phyloP scores from a whole-genome alignment of 495 filamentous ascomycete species.

The Trichoderma asperelloides region DNA sequence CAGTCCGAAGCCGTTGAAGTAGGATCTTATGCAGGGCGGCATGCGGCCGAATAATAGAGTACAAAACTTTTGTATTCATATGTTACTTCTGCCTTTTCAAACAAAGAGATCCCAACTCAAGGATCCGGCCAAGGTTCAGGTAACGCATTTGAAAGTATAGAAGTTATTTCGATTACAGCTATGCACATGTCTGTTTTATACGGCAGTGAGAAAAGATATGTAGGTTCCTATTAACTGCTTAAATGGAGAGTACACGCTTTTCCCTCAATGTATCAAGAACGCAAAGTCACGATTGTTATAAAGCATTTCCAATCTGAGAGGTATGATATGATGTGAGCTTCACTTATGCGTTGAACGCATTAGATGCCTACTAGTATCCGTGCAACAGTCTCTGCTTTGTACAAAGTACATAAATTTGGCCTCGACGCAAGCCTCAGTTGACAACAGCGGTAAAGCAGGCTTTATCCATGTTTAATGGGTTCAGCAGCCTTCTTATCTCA shows the following conservation, averaged over 20 bases:
- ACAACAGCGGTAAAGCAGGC: background rate
- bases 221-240: too few relatives aligned
- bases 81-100: too few relatives aligned
- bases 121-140: too few relatives aligned
- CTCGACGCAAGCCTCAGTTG: background rate
- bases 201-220: too few relatives aligned
- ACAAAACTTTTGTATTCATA: background rate
- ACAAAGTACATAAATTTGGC: background rate
- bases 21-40: background rate
- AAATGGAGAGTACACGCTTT: too few relatives aligned
- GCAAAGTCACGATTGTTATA: too few relatives aligned
- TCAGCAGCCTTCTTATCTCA: background rate
- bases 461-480: background rate
- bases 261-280: too few relatives aligned
- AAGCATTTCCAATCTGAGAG: background rate
- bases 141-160: too few relatives aligned
- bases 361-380: background rate
- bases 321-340: background rate
- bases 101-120: too few relatives aligned
- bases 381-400: background rate
- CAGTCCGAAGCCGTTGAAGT: background rate
- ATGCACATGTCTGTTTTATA: too few relatives aligned
- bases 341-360: background rate
- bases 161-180: too few relatives aligned
- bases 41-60: background rate